Base-by-base conservation (phyloP, 805 yeast species). In the Starmerella vitae region DNA sequence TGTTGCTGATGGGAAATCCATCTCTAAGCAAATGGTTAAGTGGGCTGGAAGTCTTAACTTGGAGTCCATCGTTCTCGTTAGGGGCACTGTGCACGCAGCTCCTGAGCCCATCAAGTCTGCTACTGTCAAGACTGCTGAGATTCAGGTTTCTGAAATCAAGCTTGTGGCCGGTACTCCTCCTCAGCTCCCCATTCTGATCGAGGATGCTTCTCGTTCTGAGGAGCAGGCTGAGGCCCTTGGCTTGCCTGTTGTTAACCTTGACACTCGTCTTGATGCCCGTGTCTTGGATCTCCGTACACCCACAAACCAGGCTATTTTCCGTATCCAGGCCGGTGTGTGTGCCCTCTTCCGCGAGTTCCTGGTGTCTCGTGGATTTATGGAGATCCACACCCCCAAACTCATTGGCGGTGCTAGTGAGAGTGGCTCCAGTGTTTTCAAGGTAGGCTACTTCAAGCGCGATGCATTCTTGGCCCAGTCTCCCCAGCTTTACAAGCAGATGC, bases 391-490 rank as follows among this genome's bases (percentile, higher is more conserved):
- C 10, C 99, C 99, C 46, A 91, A 91, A 66, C 68, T 91, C 52
- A 72, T 88, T 56, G 94, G 93, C 52, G 84, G 97, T 30, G 81
- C 98, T 30, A 80, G 94, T 45, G 99, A 91, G 69, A 95, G 97
- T 63, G 99, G 99, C 51, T 74, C 97, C 43, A 88, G 84, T 61
- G 97, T 91, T 34, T 91, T 91, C 64, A 93, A 85, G 64, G 80
- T 91, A 43, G 68, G 80, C 32, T 91, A 91, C 65, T 91, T 91
- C 73, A 88, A 88, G 61, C 75, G 84, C 46, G 76, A 78, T 46
- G 97, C 97, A 5, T 91, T 72, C 62, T 67, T 91, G 59, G 98
- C 99, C 14, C 99, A 91, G 68, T 83, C 95, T 30, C 99, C 99
- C 36, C 99, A 91, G 69, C 72, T 91, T 51, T 83, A 91, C 70